Evolutionary conservation across 2,329 filamentous ascomycete species (phyloP), one percentile per base, ranked within the genome.

Genomic region (Botrytis elliptica): DNA sequence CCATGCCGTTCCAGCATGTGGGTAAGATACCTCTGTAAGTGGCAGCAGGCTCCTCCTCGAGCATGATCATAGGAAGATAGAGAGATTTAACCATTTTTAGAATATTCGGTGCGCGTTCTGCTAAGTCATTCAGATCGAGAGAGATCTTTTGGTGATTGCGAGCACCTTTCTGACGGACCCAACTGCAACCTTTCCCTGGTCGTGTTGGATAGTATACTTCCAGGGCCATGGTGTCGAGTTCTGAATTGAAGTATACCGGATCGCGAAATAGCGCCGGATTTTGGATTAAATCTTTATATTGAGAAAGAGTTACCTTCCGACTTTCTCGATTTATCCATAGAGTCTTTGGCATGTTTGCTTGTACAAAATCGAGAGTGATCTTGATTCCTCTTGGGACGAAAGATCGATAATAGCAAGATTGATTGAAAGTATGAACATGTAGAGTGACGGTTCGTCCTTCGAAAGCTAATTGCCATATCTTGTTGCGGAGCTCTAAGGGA

Each of bases 1-100:
- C n/a, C 6, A 29, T 18, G 6, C n/a, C 52, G 3, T 3, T 29
- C n/a, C 52, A 29, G 16, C n/a, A 29, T 57, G 52, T 9, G n/a
- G n/a, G n/a, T 8, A n/a, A 29, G 0, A 4, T 8, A 1, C n/a
- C 7, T 8, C 18, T 18, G 7, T 29, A 6, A 4, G n/a, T 16
- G 5, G 52, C 14, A 3, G 14, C 52, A 57, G 52, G n/a, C 14
- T 7, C 14, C 0, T 8, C 14, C 14, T 57, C 52, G 14, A 57
- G 52, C n/a, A 57, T 57, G n/a, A 57, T 29, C n/a, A 29, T 57
- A 8, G 52, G 59, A 25, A 40, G 33, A 40, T 25, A 62, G 3
- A 62, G 22, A n/a, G 20, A 38, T 16, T 25, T 62, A 0, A 62
- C 36, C 12, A n/a, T 8, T n/a, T 4, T 62, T 38, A 62, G 12